Percentiles rank a stretch among this genome's conserved stretches.
Conservation (phyloP, 257 asterid genomes). For the Agastache rugosa region DNA sequence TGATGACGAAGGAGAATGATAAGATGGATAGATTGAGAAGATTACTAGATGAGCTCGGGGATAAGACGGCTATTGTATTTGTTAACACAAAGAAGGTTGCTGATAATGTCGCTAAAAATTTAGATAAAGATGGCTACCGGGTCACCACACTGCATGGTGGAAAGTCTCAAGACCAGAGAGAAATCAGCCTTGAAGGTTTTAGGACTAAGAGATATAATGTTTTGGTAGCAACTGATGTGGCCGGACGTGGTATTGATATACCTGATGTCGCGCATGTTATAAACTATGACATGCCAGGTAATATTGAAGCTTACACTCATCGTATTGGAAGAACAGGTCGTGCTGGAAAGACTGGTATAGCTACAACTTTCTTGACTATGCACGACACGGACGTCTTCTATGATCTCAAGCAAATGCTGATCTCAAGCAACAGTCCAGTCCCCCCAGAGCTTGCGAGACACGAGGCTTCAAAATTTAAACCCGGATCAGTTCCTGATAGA, state of each 20-base stretch:
- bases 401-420: conserved; percentile 66
- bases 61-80: conserved; percentile 67
- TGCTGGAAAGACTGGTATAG: conserved; percentile 73
- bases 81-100: conserved; percentile 63
- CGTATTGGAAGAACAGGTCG: conserved; percentile 75
- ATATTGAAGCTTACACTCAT: conserved; percentile 64
- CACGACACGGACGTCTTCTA: conserved; percentile 65
- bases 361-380: conserved; percentile 68
- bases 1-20: conserved; percentile 62
- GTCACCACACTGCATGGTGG: conserved; percentile 79
- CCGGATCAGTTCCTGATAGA: conserved; percentile 54
- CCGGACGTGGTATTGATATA: conserved; percentile 74
- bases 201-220: conserved; percentile 62
- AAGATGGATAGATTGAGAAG: conserved; percentile 56
- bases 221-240: conserved; percentile 69
- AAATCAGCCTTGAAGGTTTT: conserved; percentile 64
- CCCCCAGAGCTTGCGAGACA: conserved; percentile 60
- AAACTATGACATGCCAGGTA: conserved; percentile 64
- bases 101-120: conserved; percentile 51
- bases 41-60: conserved; percentile 60
- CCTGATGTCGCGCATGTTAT: conserved; percentile 74
- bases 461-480: conserved; percentile 57
- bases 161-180: conserved; percentile 67
- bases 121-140: conserved; percentile 55
- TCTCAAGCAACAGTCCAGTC: conserved; percentile 61